phyloP scores from a whole-genome alignment of 1,284 basidiomycete species.

The Rhodofomes roseus region DNA sequence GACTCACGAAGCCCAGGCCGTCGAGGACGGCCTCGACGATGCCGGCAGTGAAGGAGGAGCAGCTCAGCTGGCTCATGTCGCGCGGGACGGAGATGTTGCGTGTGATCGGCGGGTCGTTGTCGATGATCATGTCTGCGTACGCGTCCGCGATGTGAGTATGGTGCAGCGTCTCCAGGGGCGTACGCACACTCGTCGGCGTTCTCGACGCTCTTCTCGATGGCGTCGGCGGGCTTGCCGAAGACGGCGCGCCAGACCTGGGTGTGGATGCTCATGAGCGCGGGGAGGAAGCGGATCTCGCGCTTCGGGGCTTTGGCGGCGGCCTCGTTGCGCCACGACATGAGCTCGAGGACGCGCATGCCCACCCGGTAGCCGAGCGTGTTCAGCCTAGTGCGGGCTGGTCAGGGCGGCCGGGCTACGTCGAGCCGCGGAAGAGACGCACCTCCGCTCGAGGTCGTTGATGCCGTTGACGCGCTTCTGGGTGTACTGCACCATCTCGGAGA shows the following conservation, averaged over 20 bases:
- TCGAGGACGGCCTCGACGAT: conserved; percentile 97
- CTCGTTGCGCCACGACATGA: conserved; percentile 73
- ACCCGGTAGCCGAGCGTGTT: conserved; percentile 90
- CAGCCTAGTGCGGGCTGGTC: conserved; percentile 52
- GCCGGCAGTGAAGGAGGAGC: conserved; percentile 95
- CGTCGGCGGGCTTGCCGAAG: conserved; percentile 92
- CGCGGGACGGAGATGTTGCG: conserved; percentile 90
- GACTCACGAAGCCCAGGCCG: conserved; percentile 89
- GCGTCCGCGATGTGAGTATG: neutral
- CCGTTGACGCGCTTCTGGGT: conserved; percentile 93
- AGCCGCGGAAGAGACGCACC: conserved; percentile 19
- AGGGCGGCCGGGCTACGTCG: neutral
- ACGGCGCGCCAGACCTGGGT: conserved; percentile 93
- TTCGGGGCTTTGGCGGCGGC: conserved; percentile 76
- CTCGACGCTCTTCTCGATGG: conserved; percentile 93
- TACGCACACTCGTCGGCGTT: conserved; percentile 90
- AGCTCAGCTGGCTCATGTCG: conserved; percentile 92
- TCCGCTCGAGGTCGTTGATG: conserved; percentile 89
- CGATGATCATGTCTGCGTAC: conserved; percentile 92
- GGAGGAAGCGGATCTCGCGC: conserved; percentile 84
- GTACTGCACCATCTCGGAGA: conserved; percentile 91
- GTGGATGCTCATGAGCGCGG: conserved; percentile 87
- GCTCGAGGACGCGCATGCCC: conserved; percentile 78
- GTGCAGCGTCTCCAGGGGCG: neutral
- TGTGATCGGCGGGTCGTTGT: conserved; percentile 92